Conservation (phyloP, 2,329 filamentous ascomycete genomes). For the Botryosphaeria dothidea region DNA sequence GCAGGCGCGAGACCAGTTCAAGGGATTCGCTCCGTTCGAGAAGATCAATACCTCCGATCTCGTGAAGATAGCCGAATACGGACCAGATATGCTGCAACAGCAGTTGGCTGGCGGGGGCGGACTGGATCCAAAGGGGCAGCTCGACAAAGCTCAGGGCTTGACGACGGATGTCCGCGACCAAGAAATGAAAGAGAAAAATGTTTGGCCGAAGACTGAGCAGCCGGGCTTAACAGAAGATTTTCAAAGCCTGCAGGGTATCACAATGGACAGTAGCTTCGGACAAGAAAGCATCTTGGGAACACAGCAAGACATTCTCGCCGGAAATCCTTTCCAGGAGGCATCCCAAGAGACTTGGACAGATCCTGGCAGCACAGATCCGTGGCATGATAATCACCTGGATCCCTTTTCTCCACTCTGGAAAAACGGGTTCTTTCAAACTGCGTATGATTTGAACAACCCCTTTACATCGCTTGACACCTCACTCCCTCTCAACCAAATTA, state of each 20-base stretch:
- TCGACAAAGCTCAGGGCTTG: background rate
- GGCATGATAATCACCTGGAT: background rate
- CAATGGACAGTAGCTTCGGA: background rate
- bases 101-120: background rate
- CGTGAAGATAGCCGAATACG: conserved; percentile 4
- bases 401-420: background rate
- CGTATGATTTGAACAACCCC: background rate
- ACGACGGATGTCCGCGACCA: background rate
- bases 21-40: background rate
- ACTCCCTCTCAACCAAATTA: background rate
- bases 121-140: background rate
- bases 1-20: conserved; percentile 3
- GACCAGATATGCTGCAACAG: background rate
- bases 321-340: background rate
- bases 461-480: background rate
- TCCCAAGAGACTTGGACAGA: background rate
- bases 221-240: background rate
- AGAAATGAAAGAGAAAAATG: background rate
- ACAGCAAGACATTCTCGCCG: background rate
- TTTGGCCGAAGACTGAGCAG: background rate
- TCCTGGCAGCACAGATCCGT: background rate
- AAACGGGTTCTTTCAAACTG: background rate
- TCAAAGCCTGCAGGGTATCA: background rate
- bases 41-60: conserved; percentile 2
- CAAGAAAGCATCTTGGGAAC: background rate